Evolutionary conservation across 805 yeast genomes (phyloP), one percentile per base, ranked within the genome.

Genomic region (Candida boidinii): DNA sequence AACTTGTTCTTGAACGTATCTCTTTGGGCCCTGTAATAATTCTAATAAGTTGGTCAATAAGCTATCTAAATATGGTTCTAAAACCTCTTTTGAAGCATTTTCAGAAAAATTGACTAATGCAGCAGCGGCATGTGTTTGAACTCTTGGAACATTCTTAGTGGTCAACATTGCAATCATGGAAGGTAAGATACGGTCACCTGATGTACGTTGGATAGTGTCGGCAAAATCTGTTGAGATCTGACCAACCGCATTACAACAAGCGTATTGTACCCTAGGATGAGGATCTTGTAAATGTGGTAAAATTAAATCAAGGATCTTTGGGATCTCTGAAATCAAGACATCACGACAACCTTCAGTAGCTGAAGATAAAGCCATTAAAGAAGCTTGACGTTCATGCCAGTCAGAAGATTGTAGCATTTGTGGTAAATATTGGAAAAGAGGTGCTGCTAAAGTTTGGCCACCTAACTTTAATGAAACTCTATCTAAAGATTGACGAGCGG

Each of bases 301-400:
- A 22, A 92, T 78, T 75, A 90, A 68, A 46, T 84, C 94, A 43
- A 92, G 62, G 29, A 92, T 75, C 48, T 73, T 76, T 38, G 87
- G 83, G 30, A 86, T 81, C 53, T 87, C 95, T 21, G 73, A 64
- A 30, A 84, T 80, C 58, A 92, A 68, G 11, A 82, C 86, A 44
- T 88, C 96, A 30, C 85, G 70, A 60, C 97, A 90, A 32, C 98
- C 98, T 63, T 92, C 98, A 25, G 96, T 96, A 16, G 95, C 95
- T 5, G 95, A 79, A 0, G 96, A 87, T 18, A 92, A 64, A 0
- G 96, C 96, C 97, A 92, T 92, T 35, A 92, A 62, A 2, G 96
- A 95, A 17, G 95, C 98, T 54, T 88, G 95, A 41, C 96, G 79
- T 54, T 87, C 94, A 55, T 94, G 79, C 98, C 98, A 92, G 39